Base-by-base conservation (phyloP, 345 rosid species). In the Corchorus olitorius region DNA sequence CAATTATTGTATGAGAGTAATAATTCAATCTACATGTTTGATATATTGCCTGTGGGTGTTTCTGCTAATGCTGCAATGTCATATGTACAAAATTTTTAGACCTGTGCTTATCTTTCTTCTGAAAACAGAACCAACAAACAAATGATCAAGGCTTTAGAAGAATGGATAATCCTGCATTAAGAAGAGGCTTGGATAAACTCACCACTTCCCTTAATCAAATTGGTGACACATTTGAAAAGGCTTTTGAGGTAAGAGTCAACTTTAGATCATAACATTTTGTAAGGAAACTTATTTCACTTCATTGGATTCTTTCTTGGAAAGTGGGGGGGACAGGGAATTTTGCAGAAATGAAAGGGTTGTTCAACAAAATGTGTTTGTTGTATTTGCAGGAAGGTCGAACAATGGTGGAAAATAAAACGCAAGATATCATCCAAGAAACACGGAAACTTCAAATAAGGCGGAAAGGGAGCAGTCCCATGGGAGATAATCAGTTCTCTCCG, bases 221-320 rank as follows among this genome's bases (percentile, higher is more conserved):
- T 64, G 99, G 94, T 17, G 99, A 88, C 71, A 84, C 91, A 54
- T 93, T 95, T 84, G 99, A 95, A 80, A 95, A 88, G 87, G 96
- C 94, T 14, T 88, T 87, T 67, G 99, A 90, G 84, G 98, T 90
- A 72, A 43, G 62, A 2, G n/a, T 33, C 49, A 34, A 35, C 60
- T 16, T 71, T 8, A 1, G 27, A 27, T 27, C 27, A 27, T 27
- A 27, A 27, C 27, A 6, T 33, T 33, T 37, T 46, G 16, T 4
- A 19, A 13, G 49, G 67, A 63, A 35, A 4, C 14, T n/a, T 34
- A n/a, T n/a, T n/a, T n/a, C n/a, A n/a, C 35, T 19, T 58, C 19
- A 58, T 19, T 13, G 11, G 12, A 59, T 59, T 71, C 41, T 16
- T 52, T 8, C n/a, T 37, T 20, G 72, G 41, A 27, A 27, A 27